phyloP scores from a whole-genome alignment of 805 yeast genomes.

The Ascoidea asiatica region DNA sequence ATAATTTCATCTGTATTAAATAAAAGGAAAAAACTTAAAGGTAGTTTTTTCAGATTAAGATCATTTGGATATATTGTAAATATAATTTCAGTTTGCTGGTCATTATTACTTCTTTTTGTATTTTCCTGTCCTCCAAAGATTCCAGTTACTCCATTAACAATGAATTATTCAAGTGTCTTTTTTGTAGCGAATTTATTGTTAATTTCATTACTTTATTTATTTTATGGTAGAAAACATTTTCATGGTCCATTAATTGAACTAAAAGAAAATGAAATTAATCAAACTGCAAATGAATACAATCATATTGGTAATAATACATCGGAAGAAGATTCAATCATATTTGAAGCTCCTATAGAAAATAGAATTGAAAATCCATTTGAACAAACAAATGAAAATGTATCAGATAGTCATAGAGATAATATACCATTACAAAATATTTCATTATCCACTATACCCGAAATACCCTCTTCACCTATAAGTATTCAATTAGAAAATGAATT shows the following conservation, averaged over 20 bases:
- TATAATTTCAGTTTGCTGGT: conserved; percentile 44
- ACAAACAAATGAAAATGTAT: too few relatives aligned
- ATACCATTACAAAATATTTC: too few relatives aligned
- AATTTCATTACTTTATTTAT: conserved; percentile 34
- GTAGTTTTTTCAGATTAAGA: conserved; percentile 53
- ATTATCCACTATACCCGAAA: too few relatives aligned
- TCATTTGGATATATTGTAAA: conserved; percentile 54
- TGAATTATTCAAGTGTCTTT: conserved; percentile 50
- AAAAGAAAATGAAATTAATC: not conserved
- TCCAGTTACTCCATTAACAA: conserved; percentile 27
- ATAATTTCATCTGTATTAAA: conserved; percentile 47
- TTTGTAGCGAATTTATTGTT: conserved; percentile 32
- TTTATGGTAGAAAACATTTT: conserved; percentile 52
- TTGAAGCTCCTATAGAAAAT: too few relatives aligned
- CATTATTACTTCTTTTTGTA: conserved; percentile 40
- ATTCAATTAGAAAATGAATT: too few relatives aligned
- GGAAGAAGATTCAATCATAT: too few relatives aligned
- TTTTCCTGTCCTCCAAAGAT: conserved; percentile 63
- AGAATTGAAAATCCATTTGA: too few relatives aligned
- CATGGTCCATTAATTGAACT: conserved; percentile 41
- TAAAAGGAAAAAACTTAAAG: conserved; percentile 45
- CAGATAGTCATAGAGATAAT: too few relatives aligned
- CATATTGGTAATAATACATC: too few relatives aligned
- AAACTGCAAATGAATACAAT: too few relatives aligned
- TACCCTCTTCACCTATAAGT: too few relatives aligned